These are phyloP conservation scores for Suillus sp. DNA, from an alignment of 768 basidiomycete species.

Conservation along the genomic window DNA sequence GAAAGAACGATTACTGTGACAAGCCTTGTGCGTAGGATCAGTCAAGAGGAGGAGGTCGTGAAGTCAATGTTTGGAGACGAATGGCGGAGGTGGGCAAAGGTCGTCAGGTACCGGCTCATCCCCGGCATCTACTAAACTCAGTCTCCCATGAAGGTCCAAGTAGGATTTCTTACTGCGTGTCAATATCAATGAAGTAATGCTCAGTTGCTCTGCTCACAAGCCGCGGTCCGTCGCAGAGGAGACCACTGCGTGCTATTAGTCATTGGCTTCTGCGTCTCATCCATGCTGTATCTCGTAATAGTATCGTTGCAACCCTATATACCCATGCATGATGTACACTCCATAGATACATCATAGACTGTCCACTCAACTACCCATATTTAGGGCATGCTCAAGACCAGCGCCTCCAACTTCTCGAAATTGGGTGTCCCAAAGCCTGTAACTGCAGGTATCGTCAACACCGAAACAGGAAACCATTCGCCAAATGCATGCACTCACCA, in stretches of 20 bases:
- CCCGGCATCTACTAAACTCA: constrained; percentile 33
- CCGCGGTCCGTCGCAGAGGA: neutral
- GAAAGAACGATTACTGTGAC: constrained; percentile 9
- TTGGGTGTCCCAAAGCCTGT: constrained; percentile 60
- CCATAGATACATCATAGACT: neutral
- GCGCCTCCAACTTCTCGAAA: constrained; percentile 45
- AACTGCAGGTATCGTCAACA: constrained; percentile 34
- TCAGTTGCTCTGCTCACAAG: neutral
- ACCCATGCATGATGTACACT: neutral
- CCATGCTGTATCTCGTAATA: neutral
- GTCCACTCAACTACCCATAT: neutral
- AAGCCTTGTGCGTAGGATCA: constrained; percentile 9
- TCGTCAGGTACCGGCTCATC: constrained; percentile 35
- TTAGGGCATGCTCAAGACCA: constrained; percentile 31
- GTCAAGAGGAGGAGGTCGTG: constrained; percentile 36
- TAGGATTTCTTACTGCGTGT: neutral
- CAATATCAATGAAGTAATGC: neutral
- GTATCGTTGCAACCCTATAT: neutral
- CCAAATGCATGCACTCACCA: constrained; percentile 32
- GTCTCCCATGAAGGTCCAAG: neutral
- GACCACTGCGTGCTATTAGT: neutral
- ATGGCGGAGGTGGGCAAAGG: constrained; percentile 35
- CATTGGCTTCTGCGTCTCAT: neutral
- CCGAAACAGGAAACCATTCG: constrained; percentile 19
- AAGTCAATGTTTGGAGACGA: constrained; percentile 33